phyloP scores from a whole-genome alignment of 192 early-diverging fungal genomes.

The Diversispora epigaea region DNA sequence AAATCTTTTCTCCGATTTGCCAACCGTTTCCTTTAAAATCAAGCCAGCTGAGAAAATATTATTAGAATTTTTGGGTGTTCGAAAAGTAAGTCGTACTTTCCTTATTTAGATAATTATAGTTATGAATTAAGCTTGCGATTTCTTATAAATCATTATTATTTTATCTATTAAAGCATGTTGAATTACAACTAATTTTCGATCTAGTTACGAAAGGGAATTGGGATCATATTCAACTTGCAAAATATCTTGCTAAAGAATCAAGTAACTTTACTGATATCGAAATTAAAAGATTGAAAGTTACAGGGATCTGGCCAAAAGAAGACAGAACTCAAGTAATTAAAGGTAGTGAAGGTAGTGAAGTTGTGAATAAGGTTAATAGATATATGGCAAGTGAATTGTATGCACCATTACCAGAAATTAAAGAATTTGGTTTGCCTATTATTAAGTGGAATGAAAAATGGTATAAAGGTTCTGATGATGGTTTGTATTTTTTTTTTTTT shows the following conservation, averaged over 20 bases:
- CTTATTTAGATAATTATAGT: neutral
- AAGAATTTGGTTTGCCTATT: conserved; percentile 62
- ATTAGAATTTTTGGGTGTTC: conserved; percentile 69
- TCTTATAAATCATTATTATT: neutral
- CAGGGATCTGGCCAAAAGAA: conserved; percentile 67
- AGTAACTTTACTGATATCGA: conserved; percentile 63
- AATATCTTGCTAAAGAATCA: conserved; percentile 67
- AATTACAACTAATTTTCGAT: conserved; percentile 82
- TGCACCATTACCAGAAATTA: conserved; percentile 59
- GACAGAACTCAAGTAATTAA: conserved; percentile 58
- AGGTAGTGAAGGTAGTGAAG: conserved; percentile 34
- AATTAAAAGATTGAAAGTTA: conserved; percentile 56
- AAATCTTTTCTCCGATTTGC: conserved; percentile 81
- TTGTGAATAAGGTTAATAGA: conserved; percentile 36
- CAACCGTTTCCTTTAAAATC: conserved; percentile 60
- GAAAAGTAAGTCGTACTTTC: conserved; percentile 51
- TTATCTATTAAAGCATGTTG: conserved; percentile 57
- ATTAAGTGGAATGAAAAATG: conserved; percentile 66
- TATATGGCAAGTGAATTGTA: conserved; percentile 66
- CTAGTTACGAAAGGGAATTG: conserved; percentile 71
- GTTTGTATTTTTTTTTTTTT: neutral
- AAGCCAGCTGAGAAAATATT: conserved; percentile 52
- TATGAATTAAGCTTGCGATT: neutral
- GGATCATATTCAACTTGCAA: conserved; percentile 81
- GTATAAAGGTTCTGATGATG: conserved; percentile 38